phyloP scores from a whole-genome alignment of 495 filamentous ascomycete species.

The Collariella sp. region DNA sequence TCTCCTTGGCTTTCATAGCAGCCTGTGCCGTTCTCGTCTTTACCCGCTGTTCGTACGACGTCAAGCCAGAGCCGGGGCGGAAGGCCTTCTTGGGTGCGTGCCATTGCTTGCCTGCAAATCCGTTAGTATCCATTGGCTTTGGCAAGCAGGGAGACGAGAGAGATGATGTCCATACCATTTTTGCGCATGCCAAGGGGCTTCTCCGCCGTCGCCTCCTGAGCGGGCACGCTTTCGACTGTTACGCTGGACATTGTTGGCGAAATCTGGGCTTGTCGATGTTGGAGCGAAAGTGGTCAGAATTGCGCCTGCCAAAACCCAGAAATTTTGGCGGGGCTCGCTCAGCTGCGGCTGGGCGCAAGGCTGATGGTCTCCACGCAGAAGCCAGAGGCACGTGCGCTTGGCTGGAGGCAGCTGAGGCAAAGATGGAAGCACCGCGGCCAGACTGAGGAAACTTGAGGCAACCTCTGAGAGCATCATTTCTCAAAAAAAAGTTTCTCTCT shows the following conservation, averaged over 20 bases:
- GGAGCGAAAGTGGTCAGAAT: background rate
- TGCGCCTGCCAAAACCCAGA: background rate
- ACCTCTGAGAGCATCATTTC: no score
- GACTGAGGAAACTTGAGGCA: no score
- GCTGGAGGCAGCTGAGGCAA: no score
- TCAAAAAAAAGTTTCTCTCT: no score
- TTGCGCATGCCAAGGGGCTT: constrained; percentile 50
- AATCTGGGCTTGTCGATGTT: background rate
- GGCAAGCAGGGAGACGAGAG: background rate
- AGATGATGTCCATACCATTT: constrained; percentile 44
- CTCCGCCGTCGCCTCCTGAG: constrained; percentile 8
- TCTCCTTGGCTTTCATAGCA: constrained; percentile 78
- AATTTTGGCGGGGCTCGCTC: background rate
- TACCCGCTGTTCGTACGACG: constrained; percentile 66
- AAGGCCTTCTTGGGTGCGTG: constrained; percentile 76
- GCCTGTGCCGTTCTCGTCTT: constrained; percentile 55
- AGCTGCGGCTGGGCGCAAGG: background rate
- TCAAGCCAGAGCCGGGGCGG: constrained; percentile 67
- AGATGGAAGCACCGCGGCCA: no score
- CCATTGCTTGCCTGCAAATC: constrained; percentile 82
- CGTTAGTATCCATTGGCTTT: constrained; percentile 4
- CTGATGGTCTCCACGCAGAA: no score
- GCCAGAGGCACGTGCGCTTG: no score
- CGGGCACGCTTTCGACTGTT: constrained; percentile 3
- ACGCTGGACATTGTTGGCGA: constrained; percentile 14